Base-by-base conservation (phyloP, 1,284 basidiomycete species). In the Irpex sp. region DNA sequence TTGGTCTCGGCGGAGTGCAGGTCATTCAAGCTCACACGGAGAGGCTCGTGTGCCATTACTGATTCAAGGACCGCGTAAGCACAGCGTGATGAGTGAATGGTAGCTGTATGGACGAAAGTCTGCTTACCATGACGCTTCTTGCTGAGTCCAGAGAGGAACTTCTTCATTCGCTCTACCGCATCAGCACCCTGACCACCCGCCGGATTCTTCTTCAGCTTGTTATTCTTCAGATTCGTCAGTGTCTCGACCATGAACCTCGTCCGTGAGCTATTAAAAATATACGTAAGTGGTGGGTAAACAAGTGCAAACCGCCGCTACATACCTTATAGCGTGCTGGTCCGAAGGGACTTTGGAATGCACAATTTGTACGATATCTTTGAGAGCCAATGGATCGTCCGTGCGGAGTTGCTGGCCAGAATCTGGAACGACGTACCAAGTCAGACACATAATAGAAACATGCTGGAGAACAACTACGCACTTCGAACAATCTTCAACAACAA, bases 231-330 rank as follows among this genome's bases (percentile, higher is more conserved):
- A 72, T 94, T 93, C 23, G 82, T 84, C 21, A 98, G 78, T 0
- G 93, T 95, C 73, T 98, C 95, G 58, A 96, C 78, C 94, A 98
- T 95, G 76, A 97, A 98, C 19, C 86, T 85, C 9, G 90, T 90
- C 47, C 92, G 86, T 14, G 91, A 93, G 71, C 91, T 93, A 5
- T 23, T 6, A 65, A 19, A 55, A n/a, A 7, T 1, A 33, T 33
- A 28, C 28, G 28, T 33, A 33, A 33, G 21, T 9, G 7, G 60
- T 12, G 58, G 28, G 36, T 56, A 19, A 48, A 57, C 52, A 7
- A 7, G 18, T 59, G 14, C 21, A 57, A 6, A 21, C 18, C 7
- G 16, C 51, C 16, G 51, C 9, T 48, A 8, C 74, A 36, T 69
- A 91, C 88, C 84, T 92, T 68, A 91, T 72, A 8, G 75, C 75